These are phyloP conservation scores for Vaccinium myrtillus DNA, from an alignment of 148 eudicot genomes.

Conservation along the genomic window DNA sequence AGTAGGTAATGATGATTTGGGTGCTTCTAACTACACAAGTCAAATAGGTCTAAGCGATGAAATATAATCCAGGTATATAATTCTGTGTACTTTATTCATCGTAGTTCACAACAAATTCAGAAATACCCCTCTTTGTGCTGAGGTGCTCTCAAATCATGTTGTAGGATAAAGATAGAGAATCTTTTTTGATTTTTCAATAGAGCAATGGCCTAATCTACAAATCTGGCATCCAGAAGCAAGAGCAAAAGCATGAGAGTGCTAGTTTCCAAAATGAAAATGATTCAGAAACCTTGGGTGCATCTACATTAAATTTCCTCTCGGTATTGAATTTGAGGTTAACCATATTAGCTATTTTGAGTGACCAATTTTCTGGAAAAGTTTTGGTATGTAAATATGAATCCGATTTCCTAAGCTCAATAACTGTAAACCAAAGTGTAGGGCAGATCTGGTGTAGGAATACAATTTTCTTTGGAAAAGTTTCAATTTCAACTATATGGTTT, in stretches of 20 bases:
- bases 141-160: neutral
- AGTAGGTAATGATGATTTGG: neutral
- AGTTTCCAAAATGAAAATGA: neutral
- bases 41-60: neutral
- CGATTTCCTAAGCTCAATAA: too few relatives aligned
- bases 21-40: neutral
- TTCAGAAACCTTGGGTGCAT: too few relatives aligned
- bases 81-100: neutral
- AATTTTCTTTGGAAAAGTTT: too few relatives aligned
- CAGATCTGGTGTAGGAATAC: too few relatives aligned
- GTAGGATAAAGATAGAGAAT: neutral
- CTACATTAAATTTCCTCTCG: too few relatives aligned
- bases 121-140: neutral
- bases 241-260: neutral
- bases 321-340: too few relatives aligned
- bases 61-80: neutral
- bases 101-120: neutral
- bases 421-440: too few relatives aligned
- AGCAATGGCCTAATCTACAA: neutral
- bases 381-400: too few relatives aligned
- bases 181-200: neutral
- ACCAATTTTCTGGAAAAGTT: too few relatives aligned
- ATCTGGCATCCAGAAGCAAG: neutral
- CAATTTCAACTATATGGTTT: too few relatives aligned
- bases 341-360: too few relatives aligned